Conservation (phyloP, 768 basidiomycete species). For the Rhizopogon vesiculosus region DNA sequence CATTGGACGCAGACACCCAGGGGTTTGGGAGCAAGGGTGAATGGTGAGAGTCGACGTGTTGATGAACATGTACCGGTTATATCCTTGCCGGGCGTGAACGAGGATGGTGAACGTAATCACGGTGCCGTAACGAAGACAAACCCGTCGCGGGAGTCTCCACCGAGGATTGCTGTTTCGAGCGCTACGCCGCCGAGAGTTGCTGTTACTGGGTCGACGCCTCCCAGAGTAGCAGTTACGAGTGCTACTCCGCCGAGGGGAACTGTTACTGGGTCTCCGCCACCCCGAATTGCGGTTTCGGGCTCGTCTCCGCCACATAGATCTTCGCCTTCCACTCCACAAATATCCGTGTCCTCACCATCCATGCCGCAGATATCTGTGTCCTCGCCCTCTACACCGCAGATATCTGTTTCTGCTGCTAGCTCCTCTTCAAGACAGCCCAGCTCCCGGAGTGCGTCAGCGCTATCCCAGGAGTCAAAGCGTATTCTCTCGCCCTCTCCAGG, state of each 20-base stretch:
- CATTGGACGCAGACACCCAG: not conserved
- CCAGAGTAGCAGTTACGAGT: not conserved
- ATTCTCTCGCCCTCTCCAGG: slow-evolving; percentile 22
- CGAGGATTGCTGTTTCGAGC: not conserved
- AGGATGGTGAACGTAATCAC: not conserved
- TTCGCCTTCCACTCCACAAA: slow-evolving; percentile 8
- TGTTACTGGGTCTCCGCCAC: not conserved
- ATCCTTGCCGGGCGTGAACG: not conserved
- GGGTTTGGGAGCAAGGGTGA: not conserved
- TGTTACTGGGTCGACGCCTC: not conserved
- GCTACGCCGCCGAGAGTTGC: not conserved
- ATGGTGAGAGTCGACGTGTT: not conserved
- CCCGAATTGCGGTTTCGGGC: not conserved
- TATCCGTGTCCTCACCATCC: slow-evolving; percentile 13
- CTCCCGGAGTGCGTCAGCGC: slow-evolving; percentile 23
- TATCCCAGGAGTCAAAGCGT: slow-evolving; percentile 16
- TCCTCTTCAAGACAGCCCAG: slow-evolving; percentile 7
- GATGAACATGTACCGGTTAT: not conserved
- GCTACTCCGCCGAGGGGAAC: not conserved
- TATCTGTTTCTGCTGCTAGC: slow-evolving; percentile 7
- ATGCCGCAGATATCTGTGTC: slow-evolving; percentile 13
- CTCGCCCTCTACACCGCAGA: slow-evolving; percentile 10
- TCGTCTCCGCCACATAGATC: slow-evolving; percentile 19
- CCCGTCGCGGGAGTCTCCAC: not conserved
- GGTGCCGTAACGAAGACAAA: not conserved